Conservation (phyloP, 805 yeast genomes). For the Tetrapisispora fleetii region DNA sequence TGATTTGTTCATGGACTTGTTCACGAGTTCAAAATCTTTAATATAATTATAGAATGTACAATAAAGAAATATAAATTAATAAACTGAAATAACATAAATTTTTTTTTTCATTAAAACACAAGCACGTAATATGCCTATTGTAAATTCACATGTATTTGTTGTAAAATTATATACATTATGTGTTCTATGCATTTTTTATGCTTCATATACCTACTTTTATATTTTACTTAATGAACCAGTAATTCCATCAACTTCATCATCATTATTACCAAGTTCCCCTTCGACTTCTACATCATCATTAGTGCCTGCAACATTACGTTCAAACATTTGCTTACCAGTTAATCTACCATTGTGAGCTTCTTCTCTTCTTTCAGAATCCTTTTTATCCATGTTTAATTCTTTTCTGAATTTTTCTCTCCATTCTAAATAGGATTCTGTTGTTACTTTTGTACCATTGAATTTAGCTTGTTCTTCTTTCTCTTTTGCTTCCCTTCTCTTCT, state of each 20-base stretch:
- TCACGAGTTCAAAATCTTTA: slow-evolving; percentile 25
- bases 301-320: slow-evolving; percentile 72
- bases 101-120: background rate
- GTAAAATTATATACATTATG: background rate
- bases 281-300: slow-evolving; percentile 42
- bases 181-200: background rate
- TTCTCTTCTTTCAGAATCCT: slow-evolving; percentile 41
- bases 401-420: slow-evolving; percentile 70
- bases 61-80: background rate
- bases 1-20: slow-evolving; percentile 25
- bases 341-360: slow-evolving; percentile 65
- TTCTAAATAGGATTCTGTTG: slow-evolving; percentile 54
- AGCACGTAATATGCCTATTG: background rate
- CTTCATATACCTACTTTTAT: background rate
- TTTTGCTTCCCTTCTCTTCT: slow-evolving; percentile 46
- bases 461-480: slow-evolving; percentile 84
- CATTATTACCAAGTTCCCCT: slow-evolving; percentile 2
- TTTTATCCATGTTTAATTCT: slow-evolving; percentile 61
- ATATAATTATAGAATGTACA: slow-evolving; percentile 5
- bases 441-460: slow-evolving; percentile 84
- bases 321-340: slow-evolving; percentile 86
- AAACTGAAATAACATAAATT: background rate
- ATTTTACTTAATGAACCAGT: background rate
- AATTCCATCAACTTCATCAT: slow-evolving; percentile 7
- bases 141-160: background rate